These are phyloP conservation scores for Diaporthe sp. DNA, from an alignment of 2,329 filamentous ascomycete species.

Conservation along the genomic window DNA sequence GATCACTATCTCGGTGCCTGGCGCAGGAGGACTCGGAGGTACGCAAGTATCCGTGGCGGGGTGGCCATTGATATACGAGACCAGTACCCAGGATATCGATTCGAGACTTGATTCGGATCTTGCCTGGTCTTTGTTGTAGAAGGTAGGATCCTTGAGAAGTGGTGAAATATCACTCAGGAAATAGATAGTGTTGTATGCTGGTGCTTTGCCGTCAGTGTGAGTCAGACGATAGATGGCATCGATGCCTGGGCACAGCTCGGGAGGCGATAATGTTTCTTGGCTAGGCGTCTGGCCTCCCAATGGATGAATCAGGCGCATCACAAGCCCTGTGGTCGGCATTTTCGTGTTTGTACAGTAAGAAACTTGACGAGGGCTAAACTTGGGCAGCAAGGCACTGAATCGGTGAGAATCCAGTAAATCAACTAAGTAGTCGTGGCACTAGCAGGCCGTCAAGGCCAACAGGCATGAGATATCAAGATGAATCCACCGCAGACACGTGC, in stretches of 20 bases:
- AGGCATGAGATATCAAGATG: neutral
- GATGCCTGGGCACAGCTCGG: neutral
- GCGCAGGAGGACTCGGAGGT: neutral
- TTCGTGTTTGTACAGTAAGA: neutral
- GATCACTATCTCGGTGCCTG: neutral
- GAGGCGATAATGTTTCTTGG: neutral
- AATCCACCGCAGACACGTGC: neutral
- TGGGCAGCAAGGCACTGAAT: neutral
- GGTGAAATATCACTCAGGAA: neutral
- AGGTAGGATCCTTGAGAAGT: neutral
- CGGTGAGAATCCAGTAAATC: neutral
- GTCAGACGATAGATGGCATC: neutral
- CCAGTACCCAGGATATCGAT: neutral
- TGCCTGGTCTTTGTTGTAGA: neutral
- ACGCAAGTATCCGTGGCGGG: neutral
- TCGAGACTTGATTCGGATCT: neutral
- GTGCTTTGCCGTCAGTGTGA: neutral
- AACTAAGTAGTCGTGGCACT: neutral
- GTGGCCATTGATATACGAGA: constrained; percentile 1
- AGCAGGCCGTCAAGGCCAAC: neutral
- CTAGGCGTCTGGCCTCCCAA: neutral
- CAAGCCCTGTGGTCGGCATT: constrained; percentile 7
- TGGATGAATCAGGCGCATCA: neutral
- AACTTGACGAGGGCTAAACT: no score
- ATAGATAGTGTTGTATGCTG: neutral